Evolutionary conservation across 768 basidiomycete species (phyloP), one percentile per base, ranked within the genome.

Genomic region (Punctularia strigosozonata): DNA sequence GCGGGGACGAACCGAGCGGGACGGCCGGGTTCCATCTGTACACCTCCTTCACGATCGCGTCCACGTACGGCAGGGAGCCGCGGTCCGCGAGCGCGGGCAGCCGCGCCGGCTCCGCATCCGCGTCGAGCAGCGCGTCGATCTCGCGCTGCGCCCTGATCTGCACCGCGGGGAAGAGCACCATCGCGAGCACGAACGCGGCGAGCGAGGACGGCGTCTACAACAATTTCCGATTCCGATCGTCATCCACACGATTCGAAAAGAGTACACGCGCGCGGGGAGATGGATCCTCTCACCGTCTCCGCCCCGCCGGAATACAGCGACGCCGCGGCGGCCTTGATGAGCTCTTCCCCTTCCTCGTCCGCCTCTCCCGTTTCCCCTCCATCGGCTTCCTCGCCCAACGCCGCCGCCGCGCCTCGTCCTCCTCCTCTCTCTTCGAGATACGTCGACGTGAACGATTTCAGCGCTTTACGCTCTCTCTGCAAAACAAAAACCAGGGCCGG

Each of bases 371-470:
- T n/a, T n/a, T n/a, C n/a, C n/a, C n/a, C n/a, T n/a, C n/a, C n/a
- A n/a, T n/a, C n/a, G n/a, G n/a, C n/a, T n/a, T n/a, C n/a, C n/a
- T n/a, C n/a, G n/a, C n/a, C n/a, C n/a, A n/a, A n/a, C n/a, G n/a
- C n/a, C n/a, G n/a, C n/a, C n/a, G n/a, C n/a, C n/a, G n/a, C n/a
- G n/a, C n/a, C n/a, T n/a, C n/a, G n/a, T n/a, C n/a, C n/a, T n/a
- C n/a, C n/a, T n/a, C n/a, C n/a, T n/a, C n/a, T n/a, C 34, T n/a
- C n/a, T n/a, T 77, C 75, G 13, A 84, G 61, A 15, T 83, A 58
- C 7, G 69, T 75, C 2, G 64, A 64, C 18, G 61, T 60, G 37
- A 67, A 68, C 7, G 64, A 69, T 3, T 61, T 46, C 15, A 50
- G 51, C n/a, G 63, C 57, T 10, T 55, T 20, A 8, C 33, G 31